Base-by-base conservation (phyloP, 306 rosid genomes). In the Aeschynomene evenia region DNA sequence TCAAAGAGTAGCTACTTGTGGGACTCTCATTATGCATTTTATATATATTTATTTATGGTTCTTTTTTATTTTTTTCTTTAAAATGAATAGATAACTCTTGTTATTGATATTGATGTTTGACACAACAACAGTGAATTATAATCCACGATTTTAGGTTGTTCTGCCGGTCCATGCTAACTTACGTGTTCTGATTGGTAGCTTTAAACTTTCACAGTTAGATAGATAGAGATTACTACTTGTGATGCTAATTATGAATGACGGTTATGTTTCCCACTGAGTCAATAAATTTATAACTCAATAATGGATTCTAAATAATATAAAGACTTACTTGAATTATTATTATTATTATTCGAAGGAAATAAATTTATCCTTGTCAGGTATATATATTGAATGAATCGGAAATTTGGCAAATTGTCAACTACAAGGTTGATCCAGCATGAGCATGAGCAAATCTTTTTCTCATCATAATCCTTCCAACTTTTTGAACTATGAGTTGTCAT, bases 351-450 rank as follows among this genome's bases (percentile, higher is more conserved):
- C n/a, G n/a, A n/a, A n/a, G n/a, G n/a, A 14, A 7, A 66, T 54
- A 22, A 21, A 49, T 62, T 22, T 15, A 9, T 37, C 53, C 24
- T 1, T 16, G 7, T 42, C 24, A 7, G n/a, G 64, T n/a, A 60
- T 20, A 60, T 20, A 20, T 36, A 48, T 58, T 58, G 63, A 58
- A 24, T 26, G 9, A 49, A 8, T 24, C 50, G 0, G 24, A 65
- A 74, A 43, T 14, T 6, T 26, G 60, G 53, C 66, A 77, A 50
- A 29, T 40, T 43, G 4, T 52, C 71, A 76, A 23, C 81, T 52
- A 69, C 72, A 26, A 37, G 50, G 26, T 51, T 68, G 69, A 68
- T 68, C 65, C 4, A 62, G 20, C 14, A 48, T 31, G n/a, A n/a
- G n/a, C n/a, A n/a, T 45, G 54, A n/a, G 21, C 81, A 52, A 43